Conservation (phyloP, 495 filamentous ascomycete species). For the Trichodelitschia bisporula region DNA sequence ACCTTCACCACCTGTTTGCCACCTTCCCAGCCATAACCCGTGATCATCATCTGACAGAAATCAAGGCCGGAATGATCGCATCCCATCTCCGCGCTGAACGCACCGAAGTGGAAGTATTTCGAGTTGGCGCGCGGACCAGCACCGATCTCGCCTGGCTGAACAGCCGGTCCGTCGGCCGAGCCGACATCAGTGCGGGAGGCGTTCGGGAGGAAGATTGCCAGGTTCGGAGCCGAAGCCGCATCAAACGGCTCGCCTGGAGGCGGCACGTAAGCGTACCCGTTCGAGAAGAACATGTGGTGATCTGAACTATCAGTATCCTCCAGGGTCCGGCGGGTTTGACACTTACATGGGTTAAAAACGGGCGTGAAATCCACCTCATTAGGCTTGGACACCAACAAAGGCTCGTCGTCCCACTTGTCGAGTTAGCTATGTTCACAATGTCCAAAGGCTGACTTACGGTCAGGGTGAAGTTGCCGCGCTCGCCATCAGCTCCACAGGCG, state of each 20-base stretch:
- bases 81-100: slow-evolving; percentile 16
- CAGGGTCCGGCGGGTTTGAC: too few species aligned
- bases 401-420: slow-evolving; percentile 14
- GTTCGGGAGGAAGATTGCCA: slow-evolving; percentile 19
- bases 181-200: slow-evolving; percentile 7
- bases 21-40: slow-evolving; percentile 14
- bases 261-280: slow-evolving; percentile 20
- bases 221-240: slow-evolving; percentile 17
- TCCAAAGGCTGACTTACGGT: too few species aligned
- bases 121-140: slow-evolving; percentile 16
- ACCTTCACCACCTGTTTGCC: slow-evolving; percentile 7
- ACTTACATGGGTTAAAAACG: slow-evolving; percentile 21
- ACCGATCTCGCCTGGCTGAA: slow-evolving; percentile 19
- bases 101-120: slow-evolving; percentile 22
- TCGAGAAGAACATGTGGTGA: slow-evolving; percentile 19
- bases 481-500: too few species aligned
- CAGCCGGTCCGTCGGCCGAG: slow-evolving; percentile 12
- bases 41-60: slow-evolving; percentile 17
- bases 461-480: slow-evolving; percentile 13
- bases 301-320: too few species aligned
- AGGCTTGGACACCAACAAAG: slow-evolving; percentile 7
- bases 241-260: slow-evolving; percentile 17
- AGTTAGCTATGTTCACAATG: too few species aligned
- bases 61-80: slow-evolving; percentile 17
- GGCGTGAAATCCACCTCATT: slow-evolving; percentile 14